Evolutionary conservation across 164 flowering plant genomes (phyloP).

Genomic region (Magnolia sinica): DNA sequence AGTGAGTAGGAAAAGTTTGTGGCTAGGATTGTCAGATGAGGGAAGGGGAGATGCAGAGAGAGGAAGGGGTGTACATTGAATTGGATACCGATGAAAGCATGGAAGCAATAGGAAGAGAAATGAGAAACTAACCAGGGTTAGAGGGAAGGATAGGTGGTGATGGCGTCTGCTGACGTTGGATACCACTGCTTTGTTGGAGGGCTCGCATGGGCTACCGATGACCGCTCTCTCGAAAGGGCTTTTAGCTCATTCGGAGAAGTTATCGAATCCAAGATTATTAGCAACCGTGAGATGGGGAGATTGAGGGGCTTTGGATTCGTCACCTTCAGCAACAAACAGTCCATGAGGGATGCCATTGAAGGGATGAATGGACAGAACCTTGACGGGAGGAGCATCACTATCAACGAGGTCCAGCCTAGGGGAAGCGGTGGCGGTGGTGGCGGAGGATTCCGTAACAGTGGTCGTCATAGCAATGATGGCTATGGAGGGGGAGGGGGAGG

Average conservation of each 20-base stretch:
- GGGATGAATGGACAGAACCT: slow-evolving; percentile 51
- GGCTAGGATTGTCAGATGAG: no score
- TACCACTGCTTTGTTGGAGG: slow-evolving; percentile 32
- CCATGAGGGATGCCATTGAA: slow-evolving; percentile 46
- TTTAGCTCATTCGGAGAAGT: slow-evolving; percentile 26
- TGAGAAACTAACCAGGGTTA: slow-evolving; percentile 19
- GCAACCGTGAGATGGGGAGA: slow-evolving; percentile 49
- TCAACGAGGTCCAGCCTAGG: slow-evolving; percentile 46
- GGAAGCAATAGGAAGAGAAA: no score
- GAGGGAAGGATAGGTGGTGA: neutral
- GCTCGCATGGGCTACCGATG: slow-evolving; percentile 32
- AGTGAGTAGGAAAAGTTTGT: no score
- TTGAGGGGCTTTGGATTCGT: slow-evolving; percentile 55
- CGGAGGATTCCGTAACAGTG: slow-evolving; percentile 21
- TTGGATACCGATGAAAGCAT: no score
- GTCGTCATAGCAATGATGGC: slow-evolving; percentile 28
- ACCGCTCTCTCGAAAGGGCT: slow-evolving; percentile 22
- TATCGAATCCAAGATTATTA: slow-evolving; percentile 35
- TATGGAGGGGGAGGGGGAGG: slow-evolving; percentile 13
- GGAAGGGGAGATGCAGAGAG: no score
- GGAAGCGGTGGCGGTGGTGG: slow-evolving; percentile 29
- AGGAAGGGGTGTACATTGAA: no score
- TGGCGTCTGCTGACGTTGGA: slow-evolving; percentile 26
- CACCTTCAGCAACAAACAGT: slow-evolving; percentile 37
- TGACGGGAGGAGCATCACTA: slow-evolving; percentile 47